phyloP scores from a whole-genome alignment of 2,329 filamentous ascomycete genomes.

The Cladosporium sp. region DNA sequence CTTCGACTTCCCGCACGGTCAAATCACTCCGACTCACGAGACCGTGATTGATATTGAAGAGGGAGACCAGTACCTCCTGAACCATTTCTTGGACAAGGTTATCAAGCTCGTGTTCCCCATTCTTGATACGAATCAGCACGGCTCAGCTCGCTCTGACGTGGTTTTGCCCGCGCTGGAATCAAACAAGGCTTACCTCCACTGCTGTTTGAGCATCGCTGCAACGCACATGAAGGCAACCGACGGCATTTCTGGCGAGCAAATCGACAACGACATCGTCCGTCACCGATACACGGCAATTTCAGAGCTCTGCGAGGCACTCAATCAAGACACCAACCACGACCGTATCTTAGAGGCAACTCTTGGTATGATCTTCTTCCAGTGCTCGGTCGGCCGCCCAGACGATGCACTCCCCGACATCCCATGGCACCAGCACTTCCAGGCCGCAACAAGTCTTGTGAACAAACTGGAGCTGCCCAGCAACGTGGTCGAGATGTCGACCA shows the following conservation, averaged over 20 bases:
- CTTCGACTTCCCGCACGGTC: constrained; percentile 72
- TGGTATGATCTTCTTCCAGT: constrained; percentile 94
- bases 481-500: constrained; percentile 41
- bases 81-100: constrained; percentile 86
- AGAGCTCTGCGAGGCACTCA: constrained; percentile 74
- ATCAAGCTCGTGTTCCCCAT: constrained; percentile 87
- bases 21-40: constrained; percentile 57
- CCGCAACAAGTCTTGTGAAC: constrained; percentile 75
- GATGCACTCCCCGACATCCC: constrained; percentile 84
- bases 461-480: constrained; percentile 72
- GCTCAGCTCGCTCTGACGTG: constrained; percentile 71
- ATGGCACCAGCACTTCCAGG: constrained; percentile 96
- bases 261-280: constrained; percentile 85
- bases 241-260: constrained; percentile 60
- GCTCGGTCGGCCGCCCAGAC: constrained; percentile 78
- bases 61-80: constrained; percentile 75
- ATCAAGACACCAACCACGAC: constrained; percentile 72
- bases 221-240: constrained; percentile 82
- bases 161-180: constrained; percentile 81
- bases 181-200: constrained; percentile 92
- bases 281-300: constrained; percentile 86
- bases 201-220: constrained; percentile 86
- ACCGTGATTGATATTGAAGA: constrained; percentile 79
- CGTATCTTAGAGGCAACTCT: constrained; percentile 88
- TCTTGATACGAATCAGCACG: constrained; percentile 81